phyloP scores from a whole-genome alignment of 2,329 filamentous ascomycete species.

The Aspergillus piperis region DNA sequence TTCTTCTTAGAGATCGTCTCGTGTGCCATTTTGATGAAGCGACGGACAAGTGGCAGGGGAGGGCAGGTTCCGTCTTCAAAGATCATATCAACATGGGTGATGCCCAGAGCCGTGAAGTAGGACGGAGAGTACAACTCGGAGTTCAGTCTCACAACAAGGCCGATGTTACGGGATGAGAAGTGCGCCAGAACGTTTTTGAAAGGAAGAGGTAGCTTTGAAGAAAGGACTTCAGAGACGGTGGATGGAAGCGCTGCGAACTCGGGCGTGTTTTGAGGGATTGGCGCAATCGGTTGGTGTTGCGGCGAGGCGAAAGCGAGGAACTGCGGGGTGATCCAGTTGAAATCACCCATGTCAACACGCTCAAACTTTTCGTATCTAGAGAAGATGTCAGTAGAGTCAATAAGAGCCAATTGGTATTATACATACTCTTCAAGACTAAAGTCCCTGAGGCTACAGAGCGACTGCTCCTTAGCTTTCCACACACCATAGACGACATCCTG shows the following conservation, averaged over 20 bases:
- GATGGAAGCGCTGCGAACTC: slow-evolving; percentile 74
- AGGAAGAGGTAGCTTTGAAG: slow-evolving; percentile 71
- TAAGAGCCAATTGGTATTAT: neutral
- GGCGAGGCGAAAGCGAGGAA: slow-evolving; percentile 97
- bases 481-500: slow-evolving; percentile 98
- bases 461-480: slow-evolving; percentile 97
- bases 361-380: slow-evolving; percentile 84
- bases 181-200: slow-evolving; percentile 96
- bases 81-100: slow-evolving; percentile 98
- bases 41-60: slow-evolving; percentile 80
- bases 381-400: slow-evolving; percentile 16
- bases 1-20: slow-evolving; percentile 92
- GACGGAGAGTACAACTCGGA: slow-evolving; percentile 93
- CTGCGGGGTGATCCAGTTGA: slow-evolving; percentile 97
- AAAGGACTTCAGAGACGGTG: slow-evolving; percentile 70
- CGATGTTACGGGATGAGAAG: slow-evolving; percentile 84
- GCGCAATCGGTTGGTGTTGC: slow-evolving; percentile 74
- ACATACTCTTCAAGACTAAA: slow-evolving; percentile 87
- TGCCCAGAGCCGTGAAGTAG: slow-evolving; percentile 95
- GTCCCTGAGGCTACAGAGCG: slow-evolving; percentile 84
- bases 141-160: slow-evolving; percentile 91
- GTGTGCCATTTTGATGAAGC: slow-evolving; percentile 92
- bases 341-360: slow-evolving; percentile 95
- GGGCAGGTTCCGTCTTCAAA: slow-evolving; percentile 98
- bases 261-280: slow-evolving; percentile 71